Evolutionary conservation across 2,329 filamentous ascomycete genomes (phyloP).

Genomic region (Fusarium chuoi): DNA sequence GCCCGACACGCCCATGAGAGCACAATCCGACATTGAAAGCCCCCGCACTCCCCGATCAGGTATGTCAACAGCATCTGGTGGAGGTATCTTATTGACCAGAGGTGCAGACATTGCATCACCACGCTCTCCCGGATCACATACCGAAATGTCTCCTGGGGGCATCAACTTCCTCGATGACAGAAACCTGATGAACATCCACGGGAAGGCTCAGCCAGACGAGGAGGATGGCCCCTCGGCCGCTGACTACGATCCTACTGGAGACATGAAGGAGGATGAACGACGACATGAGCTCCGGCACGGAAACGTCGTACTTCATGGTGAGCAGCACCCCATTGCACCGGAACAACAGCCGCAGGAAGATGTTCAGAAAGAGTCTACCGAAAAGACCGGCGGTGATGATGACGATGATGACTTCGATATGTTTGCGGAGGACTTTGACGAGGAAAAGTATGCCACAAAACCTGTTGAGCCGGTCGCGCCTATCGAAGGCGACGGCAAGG

Average conservation of each 20-base stretch:
- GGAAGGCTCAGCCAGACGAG: slow-evolving; percentile 52
- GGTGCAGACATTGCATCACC: slow-evolving; percentile 54
- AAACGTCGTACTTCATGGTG: slow-evolving; percentile 62
- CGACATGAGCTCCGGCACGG: slow-evolving; percentile 73
- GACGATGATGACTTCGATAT: slow-evolving; percentile 76
- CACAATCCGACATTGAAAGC: slow-evolving; percentile 50
- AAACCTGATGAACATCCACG: slow-evolving; percentile 72
- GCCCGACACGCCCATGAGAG: slow-evolving; percentile 53
- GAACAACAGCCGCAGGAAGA: slow-evolving; percentile 42
- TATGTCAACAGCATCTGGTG: slow-evolving; percentile 46
- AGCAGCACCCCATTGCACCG: slow-evolving; percentile 47
- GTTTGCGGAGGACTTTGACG: slow-evolving; percentile 85
- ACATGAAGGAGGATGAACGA: slow-evolving; percentile 86
- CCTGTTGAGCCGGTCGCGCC: slow-evolving; percentile 49
- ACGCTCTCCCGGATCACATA: slow-evolving; percentile 56
- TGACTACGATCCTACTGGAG: slow-evolving; percentile 88
- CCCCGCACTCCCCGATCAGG: slow-evolving; percentile 61
- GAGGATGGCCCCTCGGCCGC: slow-evolving; percentile 88
- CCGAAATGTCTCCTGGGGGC: slow-evolving; percentile 65
- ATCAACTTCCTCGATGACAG: slow-evolving; percentile 74
- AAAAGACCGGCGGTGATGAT: slow-evolving; percentile 51
- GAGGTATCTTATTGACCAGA: slow-evolving; percentile 38
- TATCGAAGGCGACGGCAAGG: slow-evolving; percentile 57
- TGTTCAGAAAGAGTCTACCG: slow-evolving; percentile 41
- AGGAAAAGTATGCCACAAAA: slow-evolving; percentile 70